Evolutionary conservation across 345 rosid species (phyloP).

Genomic region (Eutrema heterophyllum): DNA sequence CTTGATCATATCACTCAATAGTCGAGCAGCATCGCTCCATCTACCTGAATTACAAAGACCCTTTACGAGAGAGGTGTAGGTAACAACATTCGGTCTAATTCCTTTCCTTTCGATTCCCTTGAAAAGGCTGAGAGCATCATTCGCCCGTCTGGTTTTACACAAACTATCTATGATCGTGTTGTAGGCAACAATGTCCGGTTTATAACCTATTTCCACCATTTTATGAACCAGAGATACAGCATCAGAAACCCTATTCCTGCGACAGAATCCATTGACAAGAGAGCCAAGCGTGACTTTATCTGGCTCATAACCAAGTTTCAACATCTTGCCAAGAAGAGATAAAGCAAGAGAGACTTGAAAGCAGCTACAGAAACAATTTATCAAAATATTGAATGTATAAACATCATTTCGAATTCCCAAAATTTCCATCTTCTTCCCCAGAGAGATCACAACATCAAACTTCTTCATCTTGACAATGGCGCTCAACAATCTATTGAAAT

Average conservation of each 20-base stretch:
- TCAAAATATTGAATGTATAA: slow-evolving; percentile 22
- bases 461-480: slow-evolving; percentile 22
- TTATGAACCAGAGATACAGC: slow-evolving; percentile 16
- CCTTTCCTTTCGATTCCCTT: slow-evolving; percentile 2
- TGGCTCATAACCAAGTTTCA: slow-evolving; percentile 25
- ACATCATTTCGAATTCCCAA: slow-evolving; percentile 11
- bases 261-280: slow-evolving; percentile 20
- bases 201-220: slow-evolving; percentile 19
- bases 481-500: slow-evolving; percentile 18
- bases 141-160: not conserved
- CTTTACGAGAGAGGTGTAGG: slow-evolving; percentile 7
- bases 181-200: slow-evolving; percentile 10
- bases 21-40: slow-evolving; percentile 9
- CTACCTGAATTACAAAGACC: slow-evolving; percentile 22
- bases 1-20: slow-evolving; percentile 21
- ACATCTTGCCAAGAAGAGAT: slow-evolving; percentile 18
- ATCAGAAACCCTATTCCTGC: slow-evolving; percentile 2
- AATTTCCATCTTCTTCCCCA: slow-evolving; percentile 21
- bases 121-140: slow-evolving; percentile 12
- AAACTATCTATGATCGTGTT: slow-evolving; percentile 19
- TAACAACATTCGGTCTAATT: slow-evolving; percentile 9
- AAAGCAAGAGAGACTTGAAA: slow-evolving; percentile 24
- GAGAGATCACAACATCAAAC: slow-evolving; percentile 19
- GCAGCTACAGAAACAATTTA: slow-evolving; percentile 21
- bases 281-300: slow-evolving; percentile 14